A percentile compares a stretch with the other conserved stretches of the same genome.
Evolutionary conservation across 176 grass and related monocot species (phyloP).

Genomic region (Themeda triandra): DNA sequence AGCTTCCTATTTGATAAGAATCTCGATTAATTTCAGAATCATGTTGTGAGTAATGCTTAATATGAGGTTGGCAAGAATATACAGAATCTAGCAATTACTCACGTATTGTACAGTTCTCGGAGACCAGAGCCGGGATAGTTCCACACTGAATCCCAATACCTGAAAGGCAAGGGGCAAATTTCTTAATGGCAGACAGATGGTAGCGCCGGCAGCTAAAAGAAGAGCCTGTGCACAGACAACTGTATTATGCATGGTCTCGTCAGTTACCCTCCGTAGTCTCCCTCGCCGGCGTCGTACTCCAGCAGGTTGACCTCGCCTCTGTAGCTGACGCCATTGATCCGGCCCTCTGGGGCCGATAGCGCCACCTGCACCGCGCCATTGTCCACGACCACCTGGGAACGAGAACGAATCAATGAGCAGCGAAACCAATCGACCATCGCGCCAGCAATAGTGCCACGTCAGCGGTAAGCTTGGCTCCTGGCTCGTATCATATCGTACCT

Average conservation of each 20-base stretch:
- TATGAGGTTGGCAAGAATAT: not conserved
- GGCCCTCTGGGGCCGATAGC: constrained; percentile 48
- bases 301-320: constrained; percentile 46
- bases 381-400: constrained; percentile 55
- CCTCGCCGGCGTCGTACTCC: not conserved
- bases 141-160: constrained; percentile 73
- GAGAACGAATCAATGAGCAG: not conserved
- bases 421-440: not conserved
- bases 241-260: not conserved
- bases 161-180: not conserved
- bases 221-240: no score
- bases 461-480: not conserved
- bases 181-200: not conserved
- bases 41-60: not conserved
- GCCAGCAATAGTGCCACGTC: not conserved
- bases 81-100: not conserved
- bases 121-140: constrained; percentile 16
- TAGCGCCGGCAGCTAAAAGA: not conserved
- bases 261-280: constrained; percentile 46
- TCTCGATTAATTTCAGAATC: not conserved
- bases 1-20: not conserved
- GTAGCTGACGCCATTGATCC: constrained; percentile 52
- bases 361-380: constrained; percentile 64
- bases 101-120: constrained; percentile 23
- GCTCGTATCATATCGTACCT: not conserved